phyloP scores from a whole-genome alignment of 2,329 filamentous ascomycete species.

The Graphiopsis chlorocephala region DNA sequence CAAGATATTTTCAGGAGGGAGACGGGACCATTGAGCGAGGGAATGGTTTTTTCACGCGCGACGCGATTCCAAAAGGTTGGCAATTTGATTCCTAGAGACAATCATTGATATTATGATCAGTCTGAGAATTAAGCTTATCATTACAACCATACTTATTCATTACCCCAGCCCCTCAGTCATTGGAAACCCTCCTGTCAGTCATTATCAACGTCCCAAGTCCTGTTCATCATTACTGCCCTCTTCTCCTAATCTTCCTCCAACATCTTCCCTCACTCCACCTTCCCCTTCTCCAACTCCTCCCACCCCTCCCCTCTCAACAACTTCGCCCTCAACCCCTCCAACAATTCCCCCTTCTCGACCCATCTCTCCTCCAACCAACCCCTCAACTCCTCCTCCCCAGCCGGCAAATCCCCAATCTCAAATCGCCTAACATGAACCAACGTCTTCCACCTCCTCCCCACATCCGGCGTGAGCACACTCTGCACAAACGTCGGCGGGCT shows the following conservation, averaged over 20 bases:
- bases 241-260: neutral
- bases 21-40: conserved; percentile 31
- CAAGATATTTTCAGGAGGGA: conserved; percentile 33
- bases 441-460: conserved; percentile 31
- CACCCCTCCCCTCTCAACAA: conserved; percentile 1
- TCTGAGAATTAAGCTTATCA: neutral
- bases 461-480: conserved; percentile 27
- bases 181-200: neutral
- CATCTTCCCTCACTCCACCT: neutral
- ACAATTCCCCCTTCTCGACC: conserved; percentile 35
- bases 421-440: conserved; percentile 36
- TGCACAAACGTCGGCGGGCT: conserved; percentile 33
- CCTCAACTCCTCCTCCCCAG: conserved; percentile 30
- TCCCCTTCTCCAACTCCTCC: neutral
- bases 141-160: neutral
- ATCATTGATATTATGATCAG: conserved; percentile 24
- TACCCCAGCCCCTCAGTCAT: neutral
- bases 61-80: conserved; percentile 29
- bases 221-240: neutral
- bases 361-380: conserved; percentile 37
- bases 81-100: conserved; percentile 29
- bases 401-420: conserved; percentile 29
- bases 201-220: neutral
- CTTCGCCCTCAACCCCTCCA: conserved; percentile 28
- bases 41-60: conserved; percentile 31